Evolutionary conservation across 2,329 filamentous ascomycete species (phyloP).

Genomic region (Anthostomella pinea): DNA sequence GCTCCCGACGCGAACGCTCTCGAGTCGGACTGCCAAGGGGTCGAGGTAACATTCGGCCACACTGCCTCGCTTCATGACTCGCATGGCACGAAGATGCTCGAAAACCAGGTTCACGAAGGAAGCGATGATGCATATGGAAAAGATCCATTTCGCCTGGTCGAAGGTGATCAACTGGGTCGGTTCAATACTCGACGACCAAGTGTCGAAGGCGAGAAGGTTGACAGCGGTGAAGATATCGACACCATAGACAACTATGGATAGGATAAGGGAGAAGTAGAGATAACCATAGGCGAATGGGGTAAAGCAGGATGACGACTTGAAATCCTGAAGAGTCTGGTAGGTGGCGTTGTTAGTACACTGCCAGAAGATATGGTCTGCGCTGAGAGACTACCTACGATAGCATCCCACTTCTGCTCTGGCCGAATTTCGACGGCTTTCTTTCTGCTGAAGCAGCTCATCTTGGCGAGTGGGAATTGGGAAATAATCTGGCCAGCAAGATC

Average conservation of each 20-base stretch:
- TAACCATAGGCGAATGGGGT: slow-evolving; percentile 78
- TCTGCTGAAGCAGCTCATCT: slow-evolving; percentile 61
- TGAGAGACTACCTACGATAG: slow-evolving; percentile 74
- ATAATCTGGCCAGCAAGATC: slow-evolving; percentile 10
- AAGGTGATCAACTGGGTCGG: slow-evolving; percentile 69
- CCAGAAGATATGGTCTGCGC: slow-evolving; percentile 1
- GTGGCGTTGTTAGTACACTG: not conserved
- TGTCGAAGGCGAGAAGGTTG: slow-evolving; percentile 84
- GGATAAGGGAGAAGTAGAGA: slow-evolving; percentile 74
- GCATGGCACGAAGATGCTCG: slow-evolving; percentile 75
- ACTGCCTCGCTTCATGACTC: slow-evolving; percentile 79
- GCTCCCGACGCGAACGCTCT: slow-evolving; percentile 76
- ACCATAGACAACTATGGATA: slow-evolving; percentile 80
- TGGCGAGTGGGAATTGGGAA: slow-evolving; percentile 24
- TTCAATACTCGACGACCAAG: slow-evolving; percentile 81
- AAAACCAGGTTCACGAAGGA: slow-evolving; percentile 80
- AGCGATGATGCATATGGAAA: slow-evolving; percentile 85
- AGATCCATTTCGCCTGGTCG: slow-evolving; percentile 88
- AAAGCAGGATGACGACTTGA: slow-evolving; percentile 77
- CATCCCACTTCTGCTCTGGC: slow-evolving; percentile 92
- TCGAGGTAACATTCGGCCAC: slow-evolving; percentile 92
- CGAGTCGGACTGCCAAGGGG: slow-evolving; percentile 76
- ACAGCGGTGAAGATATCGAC: slow-evolving; percentile 93
- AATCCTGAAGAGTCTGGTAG: slow-evolving; percentile 60
- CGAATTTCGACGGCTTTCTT: slow-evolving; percentile 62